Evolutionary conservation across 306 rosid species (phyloP), one percentile per base, ranked within the genome.

Genomic region (Lablab purpureus): DNA sequence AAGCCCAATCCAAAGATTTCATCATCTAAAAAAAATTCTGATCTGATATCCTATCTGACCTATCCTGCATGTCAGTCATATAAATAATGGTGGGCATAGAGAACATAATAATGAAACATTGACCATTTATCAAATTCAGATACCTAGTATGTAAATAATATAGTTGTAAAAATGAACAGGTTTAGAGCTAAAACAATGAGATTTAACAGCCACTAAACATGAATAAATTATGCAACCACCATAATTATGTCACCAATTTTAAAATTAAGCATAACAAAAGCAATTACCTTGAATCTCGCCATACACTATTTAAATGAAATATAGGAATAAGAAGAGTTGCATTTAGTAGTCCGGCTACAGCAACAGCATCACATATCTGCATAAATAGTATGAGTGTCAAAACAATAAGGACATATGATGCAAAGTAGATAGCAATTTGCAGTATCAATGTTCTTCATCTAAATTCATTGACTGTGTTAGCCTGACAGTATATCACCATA

Each of bases 331-430:
- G 74, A 67, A 94, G 97, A 73, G 97, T 89, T 66, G 99, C 97
- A 84, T 94, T 94, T 83, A 94, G 80, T 14, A 94, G 85, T 84
- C 97, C 99, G 84, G 99, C 97, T 82, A 94, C 99, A 30, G 99
- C 99, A 87, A 92, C 99, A 27, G 99, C 99, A 81, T 94, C 99
- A 54, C 95, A 92, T 80, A 94, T 94, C 99, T 94, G 88, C 50
- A 81, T 66, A 28, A 68, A 43, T 75, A 66, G 59, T 28, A 47
- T 80, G 79, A 71, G 80, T 45, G 67, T 30, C 41, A 81, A 50
- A 71, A 45, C 36, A 71, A 79, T 21, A 83, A 50, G 73, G 46
- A 50, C 23, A 66, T 56, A 25, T 34, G 30, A 64, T 49, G 75
- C 7, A 40, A 12, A 0, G 79, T 8, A 55, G 70, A 64, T 65